Conservation (phyloP, 257 asterid species). For the Hygrophila difformis region DNA sequence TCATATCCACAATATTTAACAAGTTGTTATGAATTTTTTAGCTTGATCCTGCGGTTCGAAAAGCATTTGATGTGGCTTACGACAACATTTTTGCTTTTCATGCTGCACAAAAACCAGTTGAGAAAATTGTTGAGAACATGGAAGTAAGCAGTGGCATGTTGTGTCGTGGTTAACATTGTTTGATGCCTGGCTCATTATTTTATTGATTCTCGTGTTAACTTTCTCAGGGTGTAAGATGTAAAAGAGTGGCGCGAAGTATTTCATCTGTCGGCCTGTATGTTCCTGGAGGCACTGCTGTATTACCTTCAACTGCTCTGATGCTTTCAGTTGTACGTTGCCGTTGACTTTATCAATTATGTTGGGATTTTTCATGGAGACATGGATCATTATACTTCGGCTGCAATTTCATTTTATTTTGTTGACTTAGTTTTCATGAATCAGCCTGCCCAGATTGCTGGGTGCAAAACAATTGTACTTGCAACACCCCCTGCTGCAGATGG, state of each 20-base stretch:
- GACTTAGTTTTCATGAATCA: slow-evolving; percentile 28
- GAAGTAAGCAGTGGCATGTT: slow-evolving; percentile 35
- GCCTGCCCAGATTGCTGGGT: slow-evolving; percentile 99
- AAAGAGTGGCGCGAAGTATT: slow-evolving; percentile 86
- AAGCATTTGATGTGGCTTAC: slow-evolving; percentile 96
- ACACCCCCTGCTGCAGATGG: slow-evolving; percentile 93
- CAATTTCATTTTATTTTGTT: slow-evolving; percentile 9
- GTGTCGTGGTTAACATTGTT: neutral
- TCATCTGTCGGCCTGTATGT: slow-evolving; percentile 94
- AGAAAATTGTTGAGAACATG: slow-evolving; percentile 81
- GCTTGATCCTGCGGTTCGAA: slow-evolving; percentile 78
- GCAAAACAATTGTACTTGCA: slow-evolving; percentile 94
- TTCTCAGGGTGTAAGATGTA: slow-evolving; percentile 87
- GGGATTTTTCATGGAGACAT: neutral
- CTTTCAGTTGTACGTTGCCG: slow-evolving; percentile 92
- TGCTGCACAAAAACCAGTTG: slow-evolving; percentile 80
- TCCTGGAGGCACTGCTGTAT: slow-evolving; percentile 99
- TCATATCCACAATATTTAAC: slow-evolving; percentile 11
- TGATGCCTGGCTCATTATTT: slow-evolving; percentile 13
- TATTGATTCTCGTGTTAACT: slow-evolving; percentile 10
- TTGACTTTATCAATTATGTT: slow-evolving; percentile 21
- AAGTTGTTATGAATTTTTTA: slow-evolving; percentile 19
- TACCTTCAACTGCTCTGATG: slow-evolving; percentile 98
- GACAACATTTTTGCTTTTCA: slow-evolving; percentile 82
- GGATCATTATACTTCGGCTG: slow-evolving; percentile 10